phyloP scores from a whole-genome alignment of 2,329 filamentous ascomycete genomes.

The Alternaria angustiovoidea region DNA sequence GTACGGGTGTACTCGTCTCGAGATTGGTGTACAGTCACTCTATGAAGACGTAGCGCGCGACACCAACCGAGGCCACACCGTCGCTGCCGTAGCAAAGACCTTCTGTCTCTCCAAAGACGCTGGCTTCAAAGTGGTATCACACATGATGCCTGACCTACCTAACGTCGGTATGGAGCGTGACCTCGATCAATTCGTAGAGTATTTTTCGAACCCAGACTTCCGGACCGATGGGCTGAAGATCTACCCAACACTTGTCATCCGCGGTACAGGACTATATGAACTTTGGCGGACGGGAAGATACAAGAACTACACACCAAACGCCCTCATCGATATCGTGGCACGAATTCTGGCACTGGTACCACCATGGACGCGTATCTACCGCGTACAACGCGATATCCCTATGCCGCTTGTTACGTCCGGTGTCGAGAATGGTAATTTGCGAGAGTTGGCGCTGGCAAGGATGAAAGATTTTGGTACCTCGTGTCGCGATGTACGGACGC shows the following conservation, averaged over 20 bases:
- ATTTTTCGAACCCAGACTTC: slow-evolving; percentile 96
- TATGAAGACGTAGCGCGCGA: slow-evolving; percentile 99
- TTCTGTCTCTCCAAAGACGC: slow-evolving; percentile 98
- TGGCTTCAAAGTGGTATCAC: slow-evolving; percentile 97
- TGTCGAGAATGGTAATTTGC: slow-evolving; percentile 95
- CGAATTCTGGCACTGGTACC: slow-evolving; percentile 94
- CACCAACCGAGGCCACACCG: slow-evolving; percentile 95
- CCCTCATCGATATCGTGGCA: slow-evolving; percentile 92
- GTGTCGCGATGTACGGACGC: slow-evolving; percentile 93
- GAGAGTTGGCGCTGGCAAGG: slow-evolving; percentile 89
- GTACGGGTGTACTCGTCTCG: slow-evolving; percentile 95
- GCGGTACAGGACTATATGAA: slow-evolving; percentile 95
- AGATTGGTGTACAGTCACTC: slow-evolving; percentile 93
- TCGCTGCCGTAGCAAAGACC: slow-evolving; percentile 92
- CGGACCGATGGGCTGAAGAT: slow-evolving; percentile 97
- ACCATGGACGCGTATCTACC: slow-evolving; percentile 98
- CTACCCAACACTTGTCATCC: slow-evolving; percentile 95
- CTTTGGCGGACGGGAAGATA: slow-evolving; percentile 96
- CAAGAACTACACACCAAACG: slow-evolving; percentile 98
- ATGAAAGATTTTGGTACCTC: slow-evolving; percentile 99
- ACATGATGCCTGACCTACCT: slow-evolving; percentile 99
- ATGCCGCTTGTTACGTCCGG: slow-evolving; percentile 99
- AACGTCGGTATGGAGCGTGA: slow-evolving; percentile 99
- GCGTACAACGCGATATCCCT: slow-evolving; percentile 98
- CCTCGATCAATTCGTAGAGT: slow-evolving; percentile 94